Evolutionary conservation across 2,329 filamentous ascomycete species (phyloP), one percentile per base, ranked within the genome.

Genomic region (Cytospora schulzeri): DNA sequence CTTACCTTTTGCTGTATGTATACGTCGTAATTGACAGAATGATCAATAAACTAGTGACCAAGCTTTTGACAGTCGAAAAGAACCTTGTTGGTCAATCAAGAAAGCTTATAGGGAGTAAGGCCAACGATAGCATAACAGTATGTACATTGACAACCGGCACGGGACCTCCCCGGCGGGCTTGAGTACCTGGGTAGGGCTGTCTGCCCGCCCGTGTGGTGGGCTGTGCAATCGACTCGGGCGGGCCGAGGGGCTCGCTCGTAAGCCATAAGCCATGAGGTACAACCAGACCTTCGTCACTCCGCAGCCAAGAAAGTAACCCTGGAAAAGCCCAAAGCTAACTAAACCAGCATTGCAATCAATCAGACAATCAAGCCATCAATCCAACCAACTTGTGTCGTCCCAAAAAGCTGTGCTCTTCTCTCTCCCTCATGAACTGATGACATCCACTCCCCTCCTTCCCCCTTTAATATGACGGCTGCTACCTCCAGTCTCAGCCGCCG

Each of bases 391-490:
- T n/a, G n/a, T n/a, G 11, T 48, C 45, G 45, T 48, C 11, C 45
- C 45, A 48, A 48, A 48, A 48, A 31, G 29, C 33, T 29, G 19
- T 54, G 51, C 51, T 54, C 22, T 19, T 19, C 29, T 22, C 26
- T 48, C n/a, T n/a, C n/a, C n/a, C n/a, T 24, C 19, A 35, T 48
- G n/a, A 54, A 56, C 48, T 56, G 52, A 62, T 45, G 60, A 62
- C 60, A 62, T 56, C 60, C 41, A 62, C 60, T 56, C 31, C 60
- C 55, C 33, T 41, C 17, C 22, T 15, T 45, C 28, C 60, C 55
- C 53, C 50, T 56, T 62, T 64, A 67, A 62, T 65, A 67, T 67
- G 65, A 64, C 65, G 65, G 65, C 65, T 62, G 65, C 31, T 55
- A 54, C 62, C 62, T 55, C 60, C 62, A 61, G 62, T 57, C 62